These are phyloP conservation scores for Claviceps quebecensis DNA, from an alignment of 2,329 filamentous ascomycete genomes.

Conservation along the genomic window DNA sequence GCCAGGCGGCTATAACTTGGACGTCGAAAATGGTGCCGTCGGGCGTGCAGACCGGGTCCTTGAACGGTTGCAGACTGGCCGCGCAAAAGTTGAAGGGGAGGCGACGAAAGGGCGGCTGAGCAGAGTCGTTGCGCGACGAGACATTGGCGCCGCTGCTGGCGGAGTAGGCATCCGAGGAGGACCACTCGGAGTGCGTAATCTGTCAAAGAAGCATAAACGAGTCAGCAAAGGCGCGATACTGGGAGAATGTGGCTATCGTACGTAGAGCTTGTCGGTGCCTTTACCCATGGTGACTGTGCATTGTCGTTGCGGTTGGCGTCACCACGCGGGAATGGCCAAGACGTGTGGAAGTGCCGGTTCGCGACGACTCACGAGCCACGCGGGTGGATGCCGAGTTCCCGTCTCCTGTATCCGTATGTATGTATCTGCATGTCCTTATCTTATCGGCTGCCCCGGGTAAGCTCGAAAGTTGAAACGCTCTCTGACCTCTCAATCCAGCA, in stretches of 20 bases:
- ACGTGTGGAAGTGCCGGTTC: no score
- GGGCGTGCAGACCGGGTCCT: constrained; percentile 80
- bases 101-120: constrained; percentile 56
- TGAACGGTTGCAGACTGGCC: constrained; percentile 86
- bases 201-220: constrained; percentile 9
- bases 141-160: constrained; percentile 42
- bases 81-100: constrained; percentile 98
- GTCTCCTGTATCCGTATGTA: neutral
- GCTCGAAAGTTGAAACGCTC: no score
- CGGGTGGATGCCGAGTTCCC: neutral
- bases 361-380: neutral
- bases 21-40: constrained; percentile 88
- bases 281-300: constrained; percentile 21
- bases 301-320: neutral
- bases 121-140: constrained; percentile 22
- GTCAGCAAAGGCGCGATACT: neutral
- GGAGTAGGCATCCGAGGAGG: constrained; percentile 75
- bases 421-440: neutral
- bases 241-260: constrained; percentile 10
- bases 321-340: no score
- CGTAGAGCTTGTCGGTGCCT: constrained; percentile 33
- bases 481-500: no score
- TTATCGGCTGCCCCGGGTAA: neutral
- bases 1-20: constrained; percentile 86
- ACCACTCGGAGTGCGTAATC: constrained; percentile 98